phyloP scores from a whole-genome alignment of 139 green algal species.

The Yamagishiella unicocca region DNA sequence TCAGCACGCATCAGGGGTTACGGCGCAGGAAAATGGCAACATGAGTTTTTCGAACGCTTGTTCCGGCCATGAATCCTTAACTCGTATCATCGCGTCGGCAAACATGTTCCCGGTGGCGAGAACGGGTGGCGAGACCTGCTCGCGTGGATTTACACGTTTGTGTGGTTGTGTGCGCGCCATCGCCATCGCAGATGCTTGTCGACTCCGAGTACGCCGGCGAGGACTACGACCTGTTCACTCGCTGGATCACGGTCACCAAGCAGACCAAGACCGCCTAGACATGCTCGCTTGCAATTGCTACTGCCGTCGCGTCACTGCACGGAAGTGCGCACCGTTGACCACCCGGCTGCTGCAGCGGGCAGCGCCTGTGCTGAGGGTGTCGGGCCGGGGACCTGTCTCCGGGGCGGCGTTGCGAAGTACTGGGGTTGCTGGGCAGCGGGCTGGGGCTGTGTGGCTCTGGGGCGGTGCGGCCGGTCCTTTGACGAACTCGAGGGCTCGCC shows the following conservation, averaged over 20 bases:
- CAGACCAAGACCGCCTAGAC: constrained; percentile 41
- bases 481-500: not conserved
- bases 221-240: constrained; percentile 93
- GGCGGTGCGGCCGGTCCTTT: not conserved
- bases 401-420: too few species aligned
- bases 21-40: too few species aligned
- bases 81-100: not conserved
- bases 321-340: too few species aligned
- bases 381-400: too few species aligned
- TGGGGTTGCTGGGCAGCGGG: too few species aligned
- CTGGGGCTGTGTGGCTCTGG: not conserved
- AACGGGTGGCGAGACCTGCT: not conserved
- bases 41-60: too few species aligned
- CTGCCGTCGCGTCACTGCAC: not conserved
- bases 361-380: too few species aligned
- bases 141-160: not conserved
- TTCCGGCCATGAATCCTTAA: too few species aligned
- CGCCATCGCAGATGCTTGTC: constrained; percentile 67
- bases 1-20: too few species aligned
- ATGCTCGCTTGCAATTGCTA: not conserved
- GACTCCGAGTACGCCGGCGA: constrained; percentile 92
- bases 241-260: constrained; percentile 67
- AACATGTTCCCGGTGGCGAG: not conserved
- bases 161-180: not conserved
- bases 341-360: too few species aligned